phyloP scores from a whole-genome alignment of 169 alveolate genomes.

The Plasmodium vinckei region DNA sequence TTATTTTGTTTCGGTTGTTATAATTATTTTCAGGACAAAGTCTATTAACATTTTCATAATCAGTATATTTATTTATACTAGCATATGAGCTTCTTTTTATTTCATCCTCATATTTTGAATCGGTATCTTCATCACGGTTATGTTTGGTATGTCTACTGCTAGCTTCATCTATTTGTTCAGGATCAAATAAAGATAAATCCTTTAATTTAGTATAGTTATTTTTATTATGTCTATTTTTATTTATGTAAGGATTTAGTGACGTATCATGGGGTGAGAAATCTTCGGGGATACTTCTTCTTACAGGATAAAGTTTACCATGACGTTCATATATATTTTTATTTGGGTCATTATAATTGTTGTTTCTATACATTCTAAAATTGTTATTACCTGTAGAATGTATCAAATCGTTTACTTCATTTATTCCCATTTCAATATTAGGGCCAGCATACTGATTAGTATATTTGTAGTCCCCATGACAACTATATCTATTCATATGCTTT shows the following conservation, averaged over 20 bases:
- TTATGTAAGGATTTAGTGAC: not conserved
- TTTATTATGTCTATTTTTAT: not conserved
- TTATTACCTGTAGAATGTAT: no score
- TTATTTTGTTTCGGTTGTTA: not conserved
- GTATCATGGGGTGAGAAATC: no score
- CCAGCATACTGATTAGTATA: not conserved
- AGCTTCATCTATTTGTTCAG: not conserved
- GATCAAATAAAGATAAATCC: not conserved
- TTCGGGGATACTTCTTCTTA: not conserved
- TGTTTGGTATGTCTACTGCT: not conserved
- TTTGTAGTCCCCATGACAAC: slow-evolving; percentile 5
- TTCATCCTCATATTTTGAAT: not conserved
- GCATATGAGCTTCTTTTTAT: not conserved
- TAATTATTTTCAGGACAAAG: not conserved
- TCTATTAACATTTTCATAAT: not conserved
- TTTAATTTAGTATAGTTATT: not conserved
- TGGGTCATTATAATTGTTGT: not conserved
- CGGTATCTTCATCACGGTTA: not conserved
- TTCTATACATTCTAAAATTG: not conserved
- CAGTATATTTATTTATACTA: not conserved
- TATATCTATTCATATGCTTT: slow-evolving; percentile 12
- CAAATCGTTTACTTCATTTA: not conserved
- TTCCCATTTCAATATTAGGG: not conserved
- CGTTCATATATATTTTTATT: not conserved
- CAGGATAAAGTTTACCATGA: not conserved